Evolutionary conservation across 1,284 basidiomycete genomes (phyloP), one percentile per base, ranked within the genome.

Genomic region (Kwoniella shivajii): DNA sequence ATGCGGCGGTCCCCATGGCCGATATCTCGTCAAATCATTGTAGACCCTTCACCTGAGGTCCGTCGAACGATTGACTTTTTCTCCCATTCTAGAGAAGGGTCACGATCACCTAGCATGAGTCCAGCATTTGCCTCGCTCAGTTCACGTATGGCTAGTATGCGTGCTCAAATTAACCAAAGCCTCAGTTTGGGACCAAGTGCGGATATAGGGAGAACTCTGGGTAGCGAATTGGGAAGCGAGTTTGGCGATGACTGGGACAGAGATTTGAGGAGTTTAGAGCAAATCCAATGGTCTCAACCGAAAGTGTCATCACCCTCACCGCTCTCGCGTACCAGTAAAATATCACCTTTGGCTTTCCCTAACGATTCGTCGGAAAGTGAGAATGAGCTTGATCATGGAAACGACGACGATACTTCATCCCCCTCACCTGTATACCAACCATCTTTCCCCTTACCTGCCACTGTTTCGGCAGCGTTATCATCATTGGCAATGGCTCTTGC

Each of bases 191-290:
- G 47, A 20, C 54, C 55, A 6, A 29, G 31, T 3, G 24, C 18
- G n/a, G 50, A 45, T 13, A n/a, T 56, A 16, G 31, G 54, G 31
- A 57, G 69, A 11, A 67, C 69, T 0, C 60, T 74, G 4, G 68
- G 69, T 5, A 68, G 65, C 31, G 72, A 74, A 42, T 55, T 70
- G 0, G 68, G 68, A 2, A 64, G 61, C 49, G 66, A 66, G 14
- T 60, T 65, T 42, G 68, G 58, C 1, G 68, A 68, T 53, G 59
- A 54, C 6, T 61, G 59, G 55, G 45, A 60, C 9, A 50, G 24
- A 24, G 36, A 51, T 4, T 3, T 50, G n/a, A 26, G 47, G 30
- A 56, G 48, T 36, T 22, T 56, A 10, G 54, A 50, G 7, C 4
- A 56, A 14, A 47, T 50, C 22, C 24, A 38, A 24, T 47, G 45